These are phyloP conservation scores for Astragalus membranaceus DNA, from an alignment of 306 rosid genomes.

Conservation along the genomic window DNA sequence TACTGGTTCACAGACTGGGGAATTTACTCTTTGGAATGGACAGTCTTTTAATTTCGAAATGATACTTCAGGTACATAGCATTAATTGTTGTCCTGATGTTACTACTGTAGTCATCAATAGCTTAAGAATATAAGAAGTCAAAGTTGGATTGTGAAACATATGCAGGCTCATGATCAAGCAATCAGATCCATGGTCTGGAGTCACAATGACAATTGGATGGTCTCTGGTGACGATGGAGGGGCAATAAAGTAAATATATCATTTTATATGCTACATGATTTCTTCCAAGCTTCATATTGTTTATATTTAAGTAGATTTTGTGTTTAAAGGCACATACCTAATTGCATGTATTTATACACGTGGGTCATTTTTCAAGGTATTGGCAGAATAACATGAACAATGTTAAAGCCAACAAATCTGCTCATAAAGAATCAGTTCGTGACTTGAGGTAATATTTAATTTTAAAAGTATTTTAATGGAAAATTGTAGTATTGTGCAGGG, in stretches of 20 bases:
- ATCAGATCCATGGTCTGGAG: conserved; percentile 99
- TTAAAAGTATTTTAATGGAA: neutral
- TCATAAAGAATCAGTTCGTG: conserved; percentile 97
- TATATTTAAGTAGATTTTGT: conserved; percentile 9
- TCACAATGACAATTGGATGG: conserved; percentile 99
- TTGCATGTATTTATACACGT: conserved; percentile 8
- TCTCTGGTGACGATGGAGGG: conserved; percentile 99
- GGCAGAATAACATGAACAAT: conserved; percentile 99
- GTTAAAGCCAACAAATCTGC: conserved; percentile 97
- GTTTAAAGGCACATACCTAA: neutral
- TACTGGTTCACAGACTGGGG: conserved; percentile 98
- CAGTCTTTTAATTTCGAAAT: conserved; percentile 97
- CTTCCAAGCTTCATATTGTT: neutral
- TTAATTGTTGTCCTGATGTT: neutral
- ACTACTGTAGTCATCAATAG: conserved; percentile 4
- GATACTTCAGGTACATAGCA: conserved; percentile 85
- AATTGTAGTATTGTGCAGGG: conserved; percentile 3
- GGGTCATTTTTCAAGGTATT: conserved; percentile 54
- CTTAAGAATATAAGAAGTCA: neutral
- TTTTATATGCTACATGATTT: conserved; percentile 9
- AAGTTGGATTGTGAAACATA: conserved; percentile 17
- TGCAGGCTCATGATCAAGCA: conserved; percentile 98
- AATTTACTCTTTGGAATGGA: conserved; percentile 99
- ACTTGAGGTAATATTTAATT: conserved; percentile 59
- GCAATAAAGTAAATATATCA: conserved; percentile 69